These are phyloP conservation scores for Taxillus chinensis DNA, from an alignment of 164 flowering plant genomes.

Conservation along the genomic window DNA sequence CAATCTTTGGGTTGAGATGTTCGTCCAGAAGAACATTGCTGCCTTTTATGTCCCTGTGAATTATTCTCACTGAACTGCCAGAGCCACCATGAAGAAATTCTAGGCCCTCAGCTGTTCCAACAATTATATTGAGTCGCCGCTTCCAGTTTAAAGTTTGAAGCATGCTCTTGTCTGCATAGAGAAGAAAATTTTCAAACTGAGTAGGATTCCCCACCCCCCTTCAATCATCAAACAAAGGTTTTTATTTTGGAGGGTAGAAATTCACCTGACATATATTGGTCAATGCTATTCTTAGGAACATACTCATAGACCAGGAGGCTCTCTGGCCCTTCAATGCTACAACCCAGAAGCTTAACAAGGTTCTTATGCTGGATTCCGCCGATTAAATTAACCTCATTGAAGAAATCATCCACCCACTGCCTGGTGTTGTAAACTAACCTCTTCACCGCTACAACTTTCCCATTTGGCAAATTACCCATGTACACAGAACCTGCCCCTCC, in stretches of 20 bases:
- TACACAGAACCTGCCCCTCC: conserved; percentile 77
- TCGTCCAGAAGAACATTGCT: conserved; percentile 74
- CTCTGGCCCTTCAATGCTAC: conserved; percentile 82
- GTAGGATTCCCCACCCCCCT: background rate
- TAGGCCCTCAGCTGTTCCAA: conserved; percentile 72
- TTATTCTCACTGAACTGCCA: conserved; percentile 27
- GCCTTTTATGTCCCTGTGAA: conserved; percentile 72
- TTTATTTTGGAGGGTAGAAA: background rate
- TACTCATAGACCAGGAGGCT: conserved; percentile 65
- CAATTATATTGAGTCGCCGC: conserved; percentile 41
- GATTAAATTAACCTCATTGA: conserved; percentile 60
- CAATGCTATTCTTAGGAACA: conserved; percentile 51
- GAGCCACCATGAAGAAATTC: conserved; percentile 62
- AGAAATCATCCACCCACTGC: conserved; percentile 78
- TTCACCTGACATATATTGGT: conserved; percentile 51
- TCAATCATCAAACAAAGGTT: background rate
- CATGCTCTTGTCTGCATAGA: conserved; percentile 36
- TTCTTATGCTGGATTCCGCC: conserved; percentile 63
- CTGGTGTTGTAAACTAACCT: conserved; percentile 49
- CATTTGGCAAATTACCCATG: conserved; percentile 43
- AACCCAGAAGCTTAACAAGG: conserved; percentile 59
- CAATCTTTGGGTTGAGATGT: conserved; percentile 49
- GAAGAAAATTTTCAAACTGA: background rate
- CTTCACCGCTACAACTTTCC: conserved; percentile 49
- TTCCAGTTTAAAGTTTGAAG: conserved; percentile 40